Conservation (phyloP, 768 basidiomycete genomes). For the Leucosporidium scottii region DNA sequence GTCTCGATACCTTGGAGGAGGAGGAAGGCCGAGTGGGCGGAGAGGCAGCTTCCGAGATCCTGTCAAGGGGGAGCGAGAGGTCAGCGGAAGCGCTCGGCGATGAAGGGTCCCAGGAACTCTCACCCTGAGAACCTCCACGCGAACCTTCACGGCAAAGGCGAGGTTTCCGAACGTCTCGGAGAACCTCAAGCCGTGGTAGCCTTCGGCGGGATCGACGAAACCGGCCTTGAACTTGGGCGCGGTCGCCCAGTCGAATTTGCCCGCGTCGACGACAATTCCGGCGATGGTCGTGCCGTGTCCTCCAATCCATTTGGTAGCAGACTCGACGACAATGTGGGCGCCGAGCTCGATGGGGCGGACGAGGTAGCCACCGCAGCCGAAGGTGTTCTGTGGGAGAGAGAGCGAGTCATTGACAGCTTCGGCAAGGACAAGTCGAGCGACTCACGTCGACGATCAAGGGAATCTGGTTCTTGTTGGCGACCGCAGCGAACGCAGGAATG, state of each 20-base stretch:
- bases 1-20: constrained; percentile 53
- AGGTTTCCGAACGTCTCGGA: constrained; percentile 59
- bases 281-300: constrained; percentile 62
- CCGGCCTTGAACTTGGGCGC: constrained; percentile 61
- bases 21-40: constrained; percentile 35
- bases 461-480: constrained; percentile 62
- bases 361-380: constrained; percentile 49
- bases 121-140: constrained; percentile 45
- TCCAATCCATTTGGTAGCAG: constrained; percentile 72
- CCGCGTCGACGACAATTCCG: constrained; percentile 66
- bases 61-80: background rate
- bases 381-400: constrained; percentile 41
- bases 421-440: too few species aligned
- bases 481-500: constrained; percentile 59
- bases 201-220: constrained; percentile 66
- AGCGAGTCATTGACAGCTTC: too few species aligned
- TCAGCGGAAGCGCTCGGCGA: background rate
- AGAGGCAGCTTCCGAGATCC: constrained; percentile 22
- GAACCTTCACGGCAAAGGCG: constrained; percentile 62
- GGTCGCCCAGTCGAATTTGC: constrained; percentile 58
- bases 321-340: constrained; percentile 53
- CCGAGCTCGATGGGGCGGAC: constrained; percentile 57
- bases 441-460: constrained; percentile 41
- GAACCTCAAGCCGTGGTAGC: constrained; percentile 65
- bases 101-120: background rate